phyloP scores from a whole-genome alignment of 768 basidiomycete species.

The Suillus subaureus region DNA sequence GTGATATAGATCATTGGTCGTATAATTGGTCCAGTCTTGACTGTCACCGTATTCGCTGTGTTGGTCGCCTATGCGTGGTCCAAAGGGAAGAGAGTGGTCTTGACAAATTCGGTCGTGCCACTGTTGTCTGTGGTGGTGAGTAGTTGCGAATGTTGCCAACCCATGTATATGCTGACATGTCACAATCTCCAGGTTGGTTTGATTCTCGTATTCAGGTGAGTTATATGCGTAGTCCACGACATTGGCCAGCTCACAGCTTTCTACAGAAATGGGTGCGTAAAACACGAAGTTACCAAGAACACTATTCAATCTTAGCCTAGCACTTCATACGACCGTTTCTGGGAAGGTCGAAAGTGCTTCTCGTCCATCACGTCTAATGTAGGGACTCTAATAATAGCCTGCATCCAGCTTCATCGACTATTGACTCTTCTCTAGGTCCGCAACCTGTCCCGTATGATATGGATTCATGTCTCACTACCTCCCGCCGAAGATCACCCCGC shows the following conservation, averaged over 20 bases:
- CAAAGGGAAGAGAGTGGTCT: constrained; percentile 57
- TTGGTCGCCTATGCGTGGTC: constrained; percentile 60
- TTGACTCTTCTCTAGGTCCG: constrained; percentile 46
- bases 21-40: constrained; percentile 82
- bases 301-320: constrained; percentile 37
- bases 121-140: constrained; percentile 87
- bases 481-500: constrained; percentile 47
- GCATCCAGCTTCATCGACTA: background rate
- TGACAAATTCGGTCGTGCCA: constrained; percentile 86
- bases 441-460: constrained; percentile 75
- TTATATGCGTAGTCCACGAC: background rate
- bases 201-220: constrained; percentile 83
- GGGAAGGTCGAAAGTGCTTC: constrained; percentile 89
- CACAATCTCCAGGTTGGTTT: constrained; percentile 67
- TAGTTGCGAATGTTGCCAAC: constrained; percentile 10
- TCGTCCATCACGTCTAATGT: constrained; percentile 68
- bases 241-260: constrained; percentile 1
- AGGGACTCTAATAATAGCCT: constrained; percentile 13
- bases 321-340: constrained; percentile 85
- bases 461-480: constrained; percentile 77
- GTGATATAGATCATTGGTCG: constrained; percentile 60
- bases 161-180: constrained; percentile 10
- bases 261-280: constrained; percentile 63
- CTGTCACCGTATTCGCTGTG: constrained; percentile 76
- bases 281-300: background rate